Evolutionary conservation across 192 early-diverging fungal species (phyloP).

Genomic region (Mortierella antarctica): DNA sequence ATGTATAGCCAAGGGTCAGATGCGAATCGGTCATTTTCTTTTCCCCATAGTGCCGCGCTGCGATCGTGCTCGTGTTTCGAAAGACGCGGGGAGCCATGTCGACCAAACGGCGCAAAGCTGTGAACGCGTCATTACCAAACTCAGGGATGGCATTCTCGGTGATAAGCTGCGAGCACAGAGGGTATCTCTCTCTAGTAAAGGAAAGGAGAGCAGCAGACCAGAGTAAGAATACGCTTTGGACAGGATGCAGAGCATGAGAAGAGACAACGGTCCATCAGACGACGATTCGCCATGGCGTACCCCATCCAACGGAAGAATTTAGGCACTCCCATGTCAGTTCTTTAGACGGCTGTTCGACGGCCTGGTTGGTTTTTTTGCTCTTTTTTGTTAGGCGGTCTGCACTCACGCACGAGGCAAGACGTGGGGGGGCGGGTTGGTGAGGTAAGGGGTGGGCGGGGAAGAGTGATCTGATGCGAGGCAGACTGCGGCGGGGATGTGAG

Average conservation of each 20-base stretch:
- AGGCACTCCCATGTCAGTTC: constrained; percentile 78
- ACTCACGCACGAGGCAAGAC: no score
- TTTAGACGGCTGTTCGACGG: not conserved
- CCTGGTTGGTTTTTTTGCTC: not conserved
- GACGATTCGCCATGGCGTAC: constrained; percentile 32
- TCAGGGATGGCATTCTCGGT: constrained; percentile 93
- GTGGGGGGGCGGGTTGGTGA: no score
- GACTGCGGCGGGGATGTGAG: no score
- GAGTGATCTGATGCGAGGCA: no score
- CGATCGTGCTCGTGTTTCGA: no score
- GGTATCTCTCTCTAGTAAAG: constrained; percentile 83
- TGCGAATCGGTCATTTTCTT: no score
- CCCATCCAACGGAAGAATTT: constrained; percentile 98
- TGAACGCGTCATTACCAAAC: constrained; percentile 71
- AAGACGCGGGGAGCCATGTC: no score
- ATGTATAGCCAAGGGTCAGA: not conserved
- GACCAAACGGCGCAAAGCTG: no score
- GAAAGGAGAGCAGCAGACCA: not conserved
- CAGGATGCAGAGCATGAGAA: not conserved
- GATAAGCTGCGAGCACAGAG: constrained; percentile 91
- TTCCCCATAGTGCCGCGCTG: no score
- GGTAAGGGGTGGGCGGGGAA: no score
- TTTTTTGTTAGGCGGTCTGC: not conserved
- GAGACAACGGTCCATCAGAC: not conserved
- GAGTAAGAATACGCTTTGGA: not conserved